Percentiles rank a stretch among this genome's conserved stretches.
Evolutionary conservation across 2,329 filamentous ascomycete species (phyloP).

Genomic region (Botrytis porri): DNA sequence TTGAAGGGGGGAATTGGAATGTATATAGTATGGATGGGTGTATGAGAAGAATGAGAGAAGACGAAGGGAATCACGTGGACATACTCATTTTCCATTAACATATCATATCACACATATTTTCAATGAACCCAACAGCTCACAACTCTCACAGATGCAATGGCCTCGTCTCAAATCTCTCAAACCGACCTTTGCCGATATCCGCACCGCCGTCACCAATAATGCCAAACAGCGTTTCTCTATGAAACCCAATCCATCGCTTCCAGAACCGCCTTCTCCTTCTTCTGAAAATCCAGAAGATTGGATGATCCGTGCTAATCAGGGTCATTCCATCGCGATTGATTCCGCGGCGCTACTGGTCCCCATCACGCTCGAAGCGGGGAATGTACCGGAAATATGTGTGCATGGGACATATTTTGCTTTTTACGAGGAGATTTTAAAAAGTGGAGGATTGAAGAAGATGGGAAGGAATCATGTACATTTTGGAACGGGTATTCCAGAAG

Average conservation of each 20-base stretch:
- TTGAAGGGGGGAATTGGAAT: not conserved
- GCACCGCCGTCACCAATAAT: conserved; percentile 65
- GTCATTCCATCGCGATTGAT: conserved; percentile 78
- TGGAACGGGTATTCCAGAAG: conserved; percentile 64
- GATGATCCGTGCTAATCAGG: conserved; percentile 93
- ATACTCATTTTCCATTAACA: not conserved
- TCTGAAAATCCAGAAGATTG: conserved; percentile 60
- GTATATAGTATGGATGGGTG: too few species aligned
- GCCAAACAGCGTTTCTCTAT: conserved; percentile 91
- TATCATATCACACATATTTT: not conserved
- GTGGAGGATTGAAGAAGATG: conserved; percentile 80
- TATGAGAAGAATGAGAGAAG: not conserved
- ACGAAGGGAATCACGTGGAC: not conserved
- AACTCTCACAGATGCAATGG: conserved; percentile 36
- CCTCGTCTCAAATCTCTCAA: conserved; percentile 60
- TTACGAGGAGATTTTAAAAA: conserved; percentile 71
- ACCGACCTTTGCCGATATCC: conserved; percentile 73
- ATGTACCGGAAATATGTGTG: conserved; percentile 66
- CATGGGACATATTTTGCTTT: conserved; percentile 87
- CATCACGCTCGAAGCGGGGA: conserved; percentile 56
- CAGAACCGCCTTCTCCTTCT: conserved; percentile 27
- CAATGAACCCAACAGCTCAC: not conserved
- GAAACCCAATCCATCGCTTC: conserved; percentile 50
- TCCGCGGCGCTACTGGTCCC: conserved; percentile 68
- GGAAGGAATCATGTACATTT: conserved; percentile 86